Conservation (phyloP, 352 stramenopile genomes). For the Phytophthora capsici region DNA sequence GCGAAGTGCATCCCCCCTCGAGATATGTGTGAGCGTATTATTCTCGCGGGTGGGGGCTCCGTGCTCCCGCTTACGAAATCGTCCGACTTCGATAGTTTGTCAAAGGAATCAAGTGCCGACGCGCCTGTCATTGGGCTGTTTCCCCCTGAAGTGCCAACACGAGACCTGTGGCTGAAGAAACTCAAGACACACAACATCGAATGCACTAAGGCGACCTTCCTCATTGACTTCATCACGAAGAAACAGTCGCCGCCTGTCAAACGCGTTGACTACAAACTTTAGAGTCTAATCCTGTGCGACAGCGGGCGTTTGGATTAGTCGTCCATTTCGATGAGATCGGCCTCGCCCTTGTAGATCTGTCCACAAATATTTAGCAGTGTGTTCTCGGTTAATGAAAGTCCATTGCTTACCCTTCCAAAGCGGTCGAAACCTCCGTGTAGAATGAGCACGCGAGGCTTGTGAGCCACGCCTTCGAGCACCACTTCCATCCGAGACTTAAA, state of each 20-base stretch:
- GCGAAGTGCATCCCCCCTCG: constrained; percentile 73
- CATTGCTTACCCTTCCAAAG: constrained; percentile 57
- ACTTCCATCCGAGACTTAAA: constrained; percentile 71
- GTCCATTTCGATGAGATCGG: constrained; percentile 50
- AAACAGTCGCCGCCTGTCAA: constrained; percentile 64
- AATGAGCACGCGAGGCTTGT: constrained; percentile 67
- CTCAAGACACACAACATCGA: constrained; percentile 66
- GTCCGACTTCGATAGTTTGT: constrained; percentile 49
- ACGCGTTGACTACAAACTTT: constrained; percentile 61
- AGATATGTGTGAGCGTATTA: constrained; percentile 85
- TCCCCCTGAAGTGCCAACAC: constrained; percentile 52
- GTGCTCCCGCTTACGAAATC: constrained; percentile 70
- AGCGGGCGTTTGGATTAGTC: constrained; percentile 5
- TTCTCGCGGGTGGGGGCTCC: constrained; percentile 57
- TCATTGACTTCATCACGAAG: constrained; percentile 90
- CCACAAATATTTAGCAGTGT: constrained; percentile 23
- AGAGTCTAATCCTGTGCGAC: constrained; percentile 18
- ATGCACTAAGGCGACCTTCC: constrained; percentile 79
- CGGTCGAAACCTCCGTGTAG: constrained; percentile 75
- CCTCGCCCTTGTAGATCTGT: constrained; percentile 61
- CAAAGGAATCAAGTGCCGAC: constrained; percentile 44
- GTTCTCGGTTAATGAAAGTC: constrained; percentile 3
- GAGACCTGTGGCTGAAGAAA: constrained; percentile 80
- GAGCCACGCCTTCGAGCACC: constrained; percentile 49
- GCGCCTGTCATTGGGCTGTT: constrained; percentile 68